Evolutionary conservation across 2,329 filamentous ascomycete genomes (phyloP), one percentile per base, ranked within the genome.

Genomic region (Sclerotinia glacialis): DNA sequence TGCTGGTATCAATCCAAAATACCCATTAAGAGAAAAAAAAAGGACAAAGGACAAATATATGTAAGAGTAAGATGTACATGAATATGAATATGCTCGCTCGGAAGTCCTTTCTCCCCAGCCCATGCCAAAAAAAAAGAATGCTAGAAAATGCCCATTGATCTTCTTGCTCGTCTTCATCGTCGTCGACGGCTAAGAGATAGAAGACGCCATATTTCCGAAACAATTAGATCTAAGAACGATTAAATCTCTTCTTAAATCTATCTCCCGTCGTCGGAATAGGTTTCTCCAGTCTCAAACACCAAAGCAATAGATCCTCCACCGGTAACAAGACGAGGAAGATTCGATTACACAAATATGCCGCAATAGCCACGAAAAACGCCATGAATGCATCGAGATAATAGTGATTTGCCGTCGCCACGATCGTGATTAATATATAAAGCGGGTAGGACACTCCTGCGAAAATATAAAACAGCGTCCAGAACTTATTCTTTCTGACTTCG

Each of bases 381-480:
- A 81, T 77, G 37, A 79, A 75, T 0, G 82, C 83, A 69, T 85
- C 83, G 67, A 84, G 77, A 72, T 80, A 83, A 71, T 84, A 85
- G 71, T 84, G 83, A 69, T 85, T 85, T 28, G 82, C 83, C 0
- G 82, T 85, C 21, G 81, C 82, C 14, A 85, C 80, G 67, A 85
- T 85, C 0, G 79, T 80, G 16, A 78, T 77, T 42, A 83, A 71
- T 56, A 83, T 82, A 71, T 80, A 79, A 5, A 73, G 65, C 2
- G 82, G 82, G 70, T 84, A 83, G 46, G 74, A 75, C 44, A 83
- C 65, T 11, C 79, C 82, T 7, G 82, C 55, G 3, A 77, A 23
- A 3, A 78, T 69, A 64, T 82, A 83, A 67, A 80, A 81, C 6
- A 78, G 59, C 63, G 79, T 80, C 78, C 80, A 81, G 53, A 78